Evolutionary conservation across 1,284 basidiomycete genomes (phyloP), one percentile per base, ranked within the genome.

Genomic region (Moesziomyces parantarcticus): DNA sequence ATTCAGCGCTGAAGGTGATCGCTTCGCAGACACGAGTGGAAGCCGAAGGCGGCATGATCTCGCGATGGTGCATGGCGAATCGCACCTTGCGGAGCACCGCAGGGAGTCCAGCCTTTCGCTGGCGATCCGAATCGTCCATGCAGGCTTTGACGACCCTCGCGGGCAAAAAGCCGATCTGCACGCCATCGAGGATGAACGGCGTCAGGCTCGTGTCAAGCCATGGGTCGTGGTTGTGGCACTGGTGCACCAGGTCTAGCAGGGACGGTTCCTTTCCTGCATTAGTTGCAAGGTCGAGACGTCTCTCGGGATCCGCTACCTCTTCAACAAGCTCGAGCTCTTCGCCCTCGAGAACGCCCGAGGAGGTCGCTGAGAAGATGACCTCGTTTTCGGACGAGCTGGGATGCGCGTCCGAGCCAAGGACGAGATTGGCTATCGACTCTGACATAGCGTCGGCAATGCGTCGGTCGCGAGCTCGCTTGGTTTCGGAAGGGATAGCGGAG

Each of bases 221-320:
- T 18, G 81, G 81, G 36, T 81, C 69, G 67, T 75, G 61, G 43
- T 83, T 83, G 56, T 82, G 80, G 45, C 77, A 79, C 32, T 60
- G 54, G 32, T 68, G 56, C 13, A 79, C 68, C 11, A 79, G 56
- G 20, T 76, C 76, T 6, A 81, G 50, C 20, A 81, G 58, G 32
- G 55, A 63, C 16, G 61, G 66, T 20, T 39, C 21, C n/a, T 47
- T 22, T 16, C 50, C 59, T 5, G 40, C 8, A 1, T 20, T 25
- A 13, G 22, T 26, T 8, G 29, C 18, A 21, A 32, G 11, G 22
- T 63, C 58, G 13, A 60, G 32, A 40, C 52, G 50, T 22, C 57
- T 50, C 25, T 63, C 59, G 0, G 59, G 45, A 32, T 67, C 64
- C 5, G 64, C 59, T 1, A 60, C 56, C 29, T 67, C 63, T 26